These are phyloP conservation scores for Eucalyptus erythrocorys DNA, from an alignment of 345 rosid genomes.

Conservation along the genomic window DNA sequence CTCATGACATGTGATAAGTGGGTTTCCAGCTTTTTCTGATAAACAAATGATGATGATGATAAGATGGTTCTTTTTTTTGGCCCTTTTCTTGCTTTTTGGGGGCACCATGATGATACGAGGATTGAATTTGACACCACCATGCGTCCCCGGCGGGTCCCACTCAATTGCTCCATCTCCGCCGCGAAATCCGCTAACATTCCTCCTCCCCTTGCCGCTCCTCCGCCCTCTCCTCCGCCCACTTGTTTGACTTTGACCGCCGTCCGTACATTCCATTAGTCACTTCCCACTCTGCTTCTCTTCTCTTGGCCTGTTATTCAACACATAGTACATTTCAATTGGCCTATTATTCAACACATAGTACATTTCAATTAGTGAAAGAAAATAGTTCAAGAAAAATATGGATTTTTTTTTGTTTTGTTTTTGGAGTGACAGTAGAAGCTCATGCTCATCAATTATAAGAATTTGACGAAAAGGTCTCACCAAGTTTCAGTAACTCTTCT, in stretches of 20 bases:
- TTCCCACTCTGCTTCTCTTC: neutral
- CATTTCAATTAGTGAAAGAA: neutral
- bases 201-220: neutral
- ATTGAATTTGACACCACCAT: neutral
- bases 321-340: neutral
- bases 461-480: neutral
- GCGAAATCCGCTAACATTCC: neutral
- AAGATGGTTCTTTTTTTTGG: neutral
- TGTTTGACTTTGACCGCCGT: neutral
- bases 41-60: neutral
- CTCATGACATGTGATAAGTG: neutral
- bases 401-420: neutral
- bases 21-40: neutral
- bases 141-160: neutral
- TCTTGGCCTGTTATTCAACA: neutral
- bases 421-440: neutral
- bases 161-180: neutral
- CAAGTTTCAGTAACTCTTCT: neutral
- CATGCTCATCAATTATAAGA: neutral
- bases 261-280: neutral
- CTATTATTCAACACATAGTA: neutral
- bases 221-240: neutral
- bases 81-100: neutral
- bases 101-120: neutral
- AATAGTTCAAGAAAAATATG: neutral